A percentile compares a stretch with the other conserved stretches of the same genome.
These are phyloP conservation scores for Cerrena zonata DNA, from an alignment of 1,284 basidiomycete genomes.

Conservation along the genomic window DNA sequence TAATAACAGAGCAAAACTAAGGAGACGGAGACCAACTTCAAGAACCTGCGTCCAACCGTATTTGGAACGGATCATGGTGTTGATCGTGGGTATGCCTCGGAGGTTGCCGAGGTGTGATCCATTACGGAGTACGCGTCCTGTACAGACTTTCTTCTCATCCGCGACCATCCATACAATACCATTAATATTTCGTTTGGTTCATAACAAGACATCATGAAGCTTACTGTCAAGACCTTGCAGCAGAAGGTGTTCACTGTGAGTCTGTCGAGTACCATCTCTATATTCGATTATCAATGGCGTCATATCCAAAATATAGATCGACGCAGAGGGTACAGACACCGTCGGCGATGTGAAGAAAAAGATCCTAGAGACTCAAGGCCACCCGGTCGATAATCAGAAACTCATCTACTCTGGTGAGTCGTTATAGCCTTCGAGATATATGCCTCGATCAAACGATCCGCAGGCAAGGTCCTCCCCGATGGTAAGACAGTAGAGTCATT, in stretches of 20 bases:
- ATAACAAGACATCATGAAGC: slow-evolving; percentile 59
- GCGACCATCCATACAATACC: slow-evolving; percentile 9
- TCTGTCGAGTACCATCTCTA: neutral
- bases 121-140: slow-evolving; percentile 6
- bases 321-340: slow-evolving; percentile 73
- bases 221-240: slow-evolving; percentile 90
- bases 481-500: slow-evolving; percentile 84
- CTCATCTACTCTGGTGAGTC: slow-evolving; percentile 86
- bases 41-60: no score
- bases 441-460: neutral
- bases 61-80: no score
- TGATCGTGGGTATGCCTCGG: no score
- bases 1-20: no score
- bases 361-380: slow-evolving; percentile 75
- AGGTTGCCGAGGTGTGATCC: neutral
- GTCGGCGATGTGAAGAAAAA: slow-evolving; percentile 80
- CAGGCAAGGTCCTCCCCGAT: slow-evolving; percentile 90
- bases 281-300: neutral
- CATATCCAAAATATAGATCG: slow-evolving; percentile 49
- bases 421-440: neutral
- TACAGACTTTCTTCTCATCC: slow-evolving; percentile 5
- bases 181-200: slow-evolving; percentile 12
- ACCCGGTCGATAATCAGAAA: slow-evolving; percentile 76
- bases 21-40: no score
- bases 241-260: slow-evolving; percentile 78